A percentile compares a stretch with the other conserved stretches of the same genome.
These are phyloP conservation scores for Tetrahymena elliotti DNA, from an alignment of 73 alveolate genomes.

Conservation along the genomic window DNA sequence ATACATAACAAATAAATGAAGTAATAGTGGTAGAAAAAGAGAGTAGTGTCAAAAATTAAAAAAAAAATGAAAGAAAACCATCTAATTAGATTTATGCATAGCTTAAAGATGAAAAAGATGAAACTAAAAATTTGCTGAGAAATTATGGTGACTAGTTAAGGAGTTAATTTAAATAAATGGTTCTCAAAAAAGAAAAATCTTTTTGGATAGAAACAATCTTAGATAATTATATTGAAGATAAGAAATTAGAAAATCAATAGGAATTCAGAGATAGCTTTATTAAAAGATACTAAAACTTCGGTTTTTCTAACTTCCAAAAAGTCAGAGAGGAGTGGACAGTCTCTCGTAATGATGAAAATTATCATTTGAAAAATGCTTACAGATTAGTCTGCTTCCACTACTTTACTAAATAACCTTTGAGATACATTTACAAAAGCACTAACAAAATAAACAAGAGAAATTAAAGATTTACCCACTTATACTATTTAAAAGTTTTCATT, in stretches of 20 bases:
- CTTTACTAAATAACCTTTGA: background rate
- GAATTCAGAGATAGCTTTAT: background rate
- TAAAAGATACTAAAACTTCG: background rate
- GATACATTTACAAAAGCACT: background rate
- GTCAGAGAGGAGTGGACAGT: background rate
- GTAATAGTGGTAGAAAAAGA: background rate
- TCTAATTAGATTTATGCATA: background rate
- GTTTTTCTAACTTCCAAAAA: background rate
- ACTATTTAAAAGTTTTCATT: background rate
- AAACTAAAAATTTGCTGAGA: background rate
- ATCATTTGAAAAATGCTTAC: background rate
- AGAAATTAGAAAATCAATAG: background rate
- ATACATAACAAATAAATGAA: background rate
- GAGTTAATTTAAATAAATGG: background rate
- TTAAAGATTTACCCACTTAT: background rate
- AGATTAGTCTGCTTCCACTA: background rate
- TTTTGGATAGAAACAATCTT: background rate
- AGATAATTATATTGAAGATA: background rate
- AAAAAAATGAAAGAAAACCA: background rate
- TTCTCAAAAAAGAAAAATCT: background rate
- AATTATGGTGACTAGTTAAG: background rate
- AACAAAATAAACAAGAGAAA: background rate
- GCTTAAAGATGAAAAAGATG: background rate
- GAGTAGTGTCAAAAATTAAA: background rate
- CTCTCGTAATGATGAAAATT: background rate